Conservation (phyloP, 768 basidiomycete genomes). For the Lentinula aciculospora region DNA sequence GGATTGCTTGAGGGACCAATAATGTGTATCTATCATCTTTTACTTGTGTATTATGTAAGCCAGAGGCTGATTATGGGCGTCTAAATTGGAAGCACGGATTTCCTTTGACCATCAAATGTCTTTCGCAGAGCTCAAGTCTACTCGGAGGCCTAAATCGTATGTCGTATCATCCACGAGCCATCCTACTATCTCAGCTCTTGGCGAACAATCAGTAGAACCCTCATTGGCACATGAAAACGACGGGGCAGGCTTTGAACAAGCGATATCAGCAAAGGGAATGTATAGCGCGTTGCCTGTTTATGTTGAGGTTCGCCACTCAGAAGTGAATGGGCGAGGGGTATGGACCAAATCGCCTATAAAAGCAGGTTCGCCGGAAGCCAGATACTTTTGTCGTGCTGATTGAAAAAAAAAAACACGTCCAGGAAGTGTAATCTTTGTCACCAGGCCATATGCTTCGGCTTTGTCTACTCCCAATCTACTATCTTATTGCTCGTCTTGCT, state of each 20-base stretch:
- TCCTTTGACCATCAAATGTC: too few species aligned
- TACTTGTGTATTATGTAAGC: too few species aligned
- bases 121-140: conserved; percentile 24
- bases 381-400: neutral
- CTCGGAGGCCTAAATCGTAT: conserved; percentile 30
- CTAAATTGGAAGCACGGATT: too few species aligned
- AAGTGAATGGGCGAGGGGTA: conserved; percentile 38
- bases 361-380: neutral
- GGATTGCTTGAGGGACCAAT: too few species aligned
- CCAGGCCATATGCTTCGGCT: conserved; percentile 55
- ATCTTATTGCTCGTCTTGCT: conserved; percentile 68
- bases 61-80: too few species aligned
- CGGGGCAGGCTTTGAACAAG: neutral
- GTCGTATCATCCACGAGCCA: conserved; percentile 22
- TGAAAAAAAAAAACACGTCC: neutral
- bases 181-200: conserved; percentile 16
- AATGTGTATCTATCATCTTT: too few species aligned
- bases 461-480: conserved; percentile 61
- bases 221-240: neutral
- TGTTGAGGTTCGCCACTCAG: conserved; percentile 32
- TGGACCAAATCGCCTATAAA: conserved; percentile 26
- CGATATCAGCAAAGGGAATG: conserved; percentile 11
- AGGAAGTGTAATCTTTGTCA: conserved; percentile 59
- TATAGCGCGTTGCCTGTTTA: conserved; percentile 29
- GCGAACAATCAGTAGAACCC: conserved; percentile 14